Evolutionary conservation across 78 protist species (phyloP).

Genomic region (Mastigamoeba balamuthi): DNA sequence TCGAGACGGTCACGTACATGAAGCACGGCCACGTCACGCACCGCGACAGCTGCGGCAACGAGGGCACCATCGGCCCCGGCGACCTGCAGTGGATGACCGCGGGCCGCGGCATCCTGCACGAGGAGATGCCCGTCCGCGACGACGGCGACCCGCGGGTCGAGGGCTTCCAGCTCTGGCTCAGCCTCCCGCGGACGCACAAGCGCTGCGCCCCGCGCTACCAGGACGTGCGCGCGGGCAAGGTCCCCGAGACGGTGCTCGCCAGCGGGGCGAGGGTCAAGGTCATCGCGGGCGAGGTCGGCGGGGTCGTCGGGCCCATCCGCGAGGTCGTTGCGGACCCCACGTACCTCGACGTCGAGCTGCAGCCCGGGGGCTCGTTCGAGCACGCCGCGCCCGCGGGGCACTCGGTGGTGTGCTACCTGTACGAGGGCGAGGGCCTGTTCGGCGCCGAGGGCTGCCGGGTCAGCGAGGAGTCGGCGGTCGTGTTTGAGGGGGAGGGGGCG

Average conservation of each 20-base stretch:
- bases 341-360: neutral
- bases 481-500: neutral
- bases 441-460: no score
- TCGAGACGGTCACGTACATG: conserved; percentile 49
- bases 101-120: conserved; percentile 39
- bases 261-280: no score
- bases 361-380: no score
- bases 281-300: no score
- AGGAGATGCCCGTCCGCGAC: conserved; percentile 22
- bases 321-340: no score
- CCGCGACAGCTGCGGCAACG: conserved; percentile 14
- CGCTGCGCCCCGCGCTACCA: conserved; percentile 33
- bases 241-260: no score
- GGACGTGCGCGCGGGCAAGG: neutral
- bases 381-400: no score
- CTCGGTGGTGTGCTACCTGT: no score
- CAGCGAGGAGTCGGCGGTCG: no score
- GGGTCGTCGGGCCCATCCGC: no score
- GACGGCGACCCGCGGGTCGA: neutral
- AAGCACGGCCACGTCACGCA: conserved; percentile 15
- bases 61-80: neutral
- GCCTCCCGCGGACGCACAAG: conserved; percentile 21
- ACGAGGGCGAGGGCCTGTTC: no score
- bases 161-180: conserved; percentile 45
- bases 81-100: conserved; percentile 56